These are phyloP conservation scores for Yamadazyma tumulicola DNA, from an alignment of 805 yeast species.

Conservation along the genomic window DNA sequence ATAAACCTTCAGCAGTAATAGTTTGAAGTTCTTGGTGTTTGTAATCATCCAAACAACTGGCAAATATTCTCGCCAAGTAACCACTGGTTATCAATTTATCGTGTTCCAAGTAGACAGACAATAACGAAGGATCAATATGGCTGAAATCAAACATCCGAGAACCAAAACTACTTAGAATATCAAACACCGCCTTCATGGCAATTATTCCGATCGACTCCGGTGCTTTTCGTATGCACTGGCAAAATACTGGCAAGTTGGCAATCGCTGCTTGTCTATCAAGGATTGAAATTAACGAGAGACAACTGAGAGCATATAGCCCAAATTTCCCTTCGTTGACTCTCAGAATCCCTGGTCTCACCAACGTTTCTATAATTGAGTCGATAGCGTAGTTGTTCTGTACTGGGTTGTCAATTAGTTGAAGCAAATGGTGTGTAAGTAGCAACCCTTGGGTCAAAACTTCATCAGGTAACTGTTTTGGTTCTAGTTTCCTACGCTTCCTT, in stretches of 20 bases:
- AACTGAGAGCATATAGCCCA: conserved; percentile 63
- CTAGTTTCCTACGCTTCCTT: conserved; percentile 28
- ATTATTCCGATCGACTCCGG: conserved; percentile 58
- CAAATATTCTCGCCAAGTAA: conserved; percentile 59
- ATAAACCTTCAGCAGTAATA: conserved; percentile 79
- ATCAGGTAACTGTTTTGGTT: conserved; percentile 40
- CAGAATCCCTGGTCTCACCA: conserved; percentile 71
- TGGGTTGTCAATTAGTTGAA: conserved; percentile 65
- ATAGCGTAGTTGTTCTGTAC: conserved; percentile 62
- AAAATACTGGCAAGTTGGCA: conserved; percentile 61
- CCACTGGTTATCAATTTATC: neutral
- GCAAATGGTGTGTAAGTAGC: conserved; percentile 61
- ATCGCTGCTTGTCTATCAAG: conserved; percentile 61
- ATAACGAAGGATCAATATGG: conserved; percentile 31
- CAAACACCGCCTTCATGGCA: conserved; percentile 70
- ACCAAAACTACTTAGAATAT: conserved; percentile 77
- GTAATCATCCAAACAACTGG: conserved; percentile 56
- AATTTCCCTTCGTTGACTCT: conserved; percentile 48
- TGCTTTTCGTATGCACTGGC: conserved; percentile 66
- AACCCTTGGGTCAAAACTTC: conserved; percentile 61
- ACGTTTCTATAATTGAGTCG: conserved; percentile 66
- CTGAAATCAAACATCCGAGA: conserved; percentile 56
- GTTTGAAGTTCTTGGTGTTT: conserved; percentile 68
- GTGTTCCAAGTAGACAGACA: neutral
- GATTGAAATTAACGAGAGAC: conserved; percentile 78